phyloP scores from a whole-genome alignment of 352 stramenopile species.

The Phytophthora cactorum region DNA sequence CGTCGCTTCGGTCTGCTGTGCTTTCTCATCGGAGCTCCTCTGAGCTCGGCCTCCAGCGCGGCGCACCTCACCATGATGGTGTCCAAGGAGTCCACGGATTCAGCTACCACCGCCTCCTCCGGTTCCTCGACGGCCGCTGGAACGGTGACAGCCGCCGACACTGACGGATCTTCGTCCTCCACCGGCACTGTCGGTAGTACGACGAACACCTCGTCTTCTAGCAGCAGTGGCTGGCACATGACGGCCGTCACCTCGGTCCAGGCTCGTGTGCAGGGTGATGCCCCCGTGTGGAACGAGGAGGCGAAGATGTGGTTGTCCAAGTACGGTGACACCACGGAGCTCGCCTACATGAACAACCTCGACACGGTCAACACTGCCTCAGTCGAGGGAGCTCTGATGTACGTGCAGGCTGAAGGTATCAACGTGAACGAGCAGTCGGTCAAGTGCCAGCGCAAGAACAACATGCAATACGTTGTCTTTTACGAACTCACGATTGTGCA shows the following conservation, averaged over 20 bases:
- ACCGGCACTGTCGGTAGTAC: slow-evolving; percentile 9
- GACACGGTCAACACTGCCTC: slow-evolving; percentile 67
- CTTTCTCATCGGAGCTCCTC: slow-evolving; percentile 12
- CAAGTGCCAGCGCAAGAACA: slow-evolving; percentile 66
- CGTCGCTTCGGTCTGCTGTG: slow-evolving; percentile 17
- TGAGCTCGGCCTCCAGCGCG: slow-evolving; percentile 6
- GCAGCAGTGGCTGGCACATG: slow-evolving; percentile 33
- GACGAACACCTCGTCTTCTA: slow-evolving; percentile 2
- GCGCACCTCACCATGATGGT: slow-evolving; percentile 23
- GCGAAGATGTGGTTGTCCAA: slow-evolving; percentile 42
- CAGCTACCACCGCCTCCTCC: slow-evolving; percentile 3
- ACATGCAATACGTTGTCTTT: slow-evolving; percentile 66
- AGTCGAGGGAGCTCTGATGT: slow-evolving; percentile 70
- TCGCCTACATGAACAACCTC: slow-evolving; percentile 48
- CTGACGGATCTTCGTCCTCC: slow-evolving; percentile 5
- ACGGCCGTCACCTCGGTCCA: slow-evolving; percentile 48
- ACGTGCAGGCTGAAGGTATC: slow-evolving; percentile 71
- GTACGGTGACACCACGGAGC: slow-evolving; percentile 47
- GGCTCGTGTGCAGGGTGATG: slow-evolving; percentile 59
- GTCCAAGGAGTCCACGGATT: slow-evolving; percentile 18
- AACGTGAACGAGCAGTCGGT: slow-evolving; percentile 47
- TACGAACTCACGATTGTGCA: slow-evolving; percentile 64
- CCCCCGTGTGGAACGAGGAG: slow-evolving; percentile 45
- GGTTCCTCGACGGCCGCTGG: slow-evolving; percentile 8
- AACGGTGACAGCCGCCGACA: slow-evolving; percentile 10